Percentiles rank a stretch among this genome's conserved stretches.
Evolutionary conservation across 2,329 filamentous ascomycete genomes (phyloP).

Genomic region (Chaetomium sp.): DNA sequence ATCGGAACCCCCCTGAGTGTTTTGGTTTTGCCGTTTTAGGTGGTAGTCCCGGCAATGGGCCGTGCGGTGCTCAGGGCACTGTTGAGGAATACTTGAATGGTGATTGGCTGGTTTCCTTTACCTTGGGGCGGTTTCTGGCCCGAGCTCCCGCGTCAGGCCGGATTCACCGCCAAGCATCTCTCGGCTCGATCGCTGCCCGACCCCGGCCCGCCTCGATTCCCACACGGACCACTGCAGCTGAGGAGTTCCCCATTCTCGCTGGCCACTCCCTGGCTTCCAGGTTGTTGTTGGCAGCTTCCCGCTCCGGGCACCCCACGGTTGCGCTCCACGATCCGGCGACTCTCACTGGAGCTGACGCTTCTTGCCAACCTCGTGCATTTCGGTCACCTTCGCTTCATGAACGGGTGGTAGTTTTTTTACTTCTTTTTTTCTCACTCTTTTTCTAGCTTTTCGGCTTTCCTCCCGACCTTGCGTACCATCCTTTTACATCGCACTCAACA

Average conservation of each 20-base stretch:
- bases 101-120: constrained; percentile 5
- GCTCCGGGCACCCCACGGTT: constrained; percentile 8
- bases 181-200: constrained; percentile 9
- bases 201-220: background rate
- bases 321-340: constrained; percentile 4
- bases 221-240: too few relatives aligned
- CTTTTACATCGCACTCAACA: background rate
- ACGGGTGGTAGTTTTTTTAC: too few relatives aligned
- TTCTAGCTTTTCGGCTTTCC: background rate
- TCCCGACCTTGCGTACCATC: background rate
- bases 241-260: background rate
- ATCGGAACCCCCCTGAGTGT: background rate
- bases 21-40: constrained; percentile 7
- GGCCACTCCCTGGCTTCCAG: background rate
- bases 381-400: background rate
- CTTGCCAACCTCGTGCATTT: background rate
- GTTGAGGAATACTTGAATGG: background rate
- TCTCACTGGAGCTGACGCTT: constrained; percentile 1
- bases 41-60: background rate
- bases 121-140: background rate
- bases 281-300: constrained; percentile 4
- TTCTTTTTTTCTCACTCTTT: constrained; percentile 13
- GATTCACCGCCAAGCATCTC: constrained; percentile 8
- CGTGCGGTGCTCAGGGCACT: background rate
- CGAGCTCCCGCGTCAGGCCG: constrained; percentile 4